Evolutionary conservation across 805 yeast species (phyloP).

Genomic region (Ogataea haglerorum): DNA sequence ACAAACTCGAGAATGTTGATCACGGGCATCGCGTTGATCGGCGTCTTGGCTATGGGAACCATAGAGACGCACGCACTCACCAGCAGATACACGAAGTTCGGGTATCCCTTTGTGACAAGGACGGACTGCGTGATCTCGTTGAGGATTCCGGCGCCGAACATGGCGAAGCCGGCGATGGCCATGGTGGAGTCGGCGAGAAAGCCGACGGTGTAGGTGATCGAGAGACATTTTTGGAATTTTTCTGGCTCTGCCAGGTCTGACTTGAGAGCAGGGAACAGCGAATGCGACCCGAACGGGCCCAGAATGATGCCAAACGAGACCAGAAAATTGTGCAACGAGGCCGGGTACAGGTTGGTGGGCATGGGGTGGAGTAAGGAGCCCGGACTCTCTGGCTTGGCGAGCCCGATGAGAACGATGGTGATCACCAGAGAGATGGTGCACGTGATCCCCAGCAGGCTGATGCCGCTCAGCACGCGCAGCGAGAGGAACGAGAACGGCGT

Average conservation of each 20-base stretch:
- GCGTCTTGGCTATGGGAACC: constrained; percentile 83
- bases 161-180: constrained; percentile 66
- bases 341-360: constrained; percentile 40
- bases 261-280: constrained; percentile 73
- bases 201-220: constrained; percentile 56
- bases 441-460: constrained; percentile 54
- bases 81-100: constrained; percentile 51
- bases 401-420: constrained; percentile 47
- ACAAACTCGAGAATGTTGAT: constrained; percentile 66
- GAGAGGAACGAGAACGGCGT: constrained; percentile 77
- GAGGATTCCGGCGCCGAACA: constrained; percentile 69
- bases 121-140: constrained; percentile 80
- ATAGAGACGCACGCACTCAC: constrained; percentile 69
- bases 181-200: constrained; percentile 55
- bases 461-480: constrained; percentile 49
- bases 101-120: constrained; percentile 64
- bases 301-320: constrained; percentile 60
- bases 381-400: constrained; percentile 39
- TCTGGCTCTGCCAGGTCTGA: constrained; percentile 72
- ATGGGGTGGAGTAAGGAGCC: constrained; percentile 55
- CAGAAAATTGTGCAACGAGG: constrained; percentile 36
- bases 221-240: constrained; percentile 51
- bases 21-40: constrained; percentile 82
- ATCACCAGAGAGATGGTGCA: constrained; percentile 50
- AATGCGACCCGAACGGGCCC: constrained; percentile 86